Percentiles rank a stretch among this genome's conserved stretches.
Conservation (phyloP, 768 basidiomycete genomes). For the Mycena sanguinolenta region DNA sequence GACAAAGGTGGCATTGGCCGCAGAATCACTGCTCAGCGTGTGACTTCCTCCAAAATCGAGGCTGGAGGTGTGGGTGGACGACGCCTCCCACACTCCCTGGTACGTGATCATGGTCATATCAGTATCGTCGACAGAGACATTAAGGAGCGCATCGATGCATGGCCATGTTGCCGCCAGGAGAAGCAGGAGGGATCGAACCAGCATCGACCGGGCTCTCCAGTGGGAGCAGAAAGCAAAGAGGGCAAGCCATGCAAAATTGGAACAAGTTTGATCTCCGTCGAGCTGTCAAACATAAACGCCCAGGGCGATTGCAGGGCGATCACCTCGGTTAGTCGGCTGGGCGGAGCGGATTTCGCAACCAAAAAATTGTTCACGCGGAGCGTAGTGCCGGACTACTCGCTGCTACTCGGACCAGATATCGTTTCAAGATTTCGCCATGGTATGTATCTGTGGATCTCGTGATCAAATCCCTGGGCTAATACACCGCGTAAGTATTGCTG, state of each 20-base stretch:
- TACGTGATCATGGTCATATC: conserved; percentile 7
- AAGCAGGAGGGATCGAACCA: background rate
- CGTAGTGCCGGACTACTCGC: too few relatives aligned
- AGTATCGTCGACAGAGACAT: conserved; percentile 33
- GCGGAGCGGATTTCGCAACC: too few relatives aligned
- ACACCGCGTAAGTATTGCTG: too few relatives aligned
- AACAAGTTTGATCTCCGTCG: background rate
- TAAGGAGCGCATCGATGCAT: conserved; percentile 17
- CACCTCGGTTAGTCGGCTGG: too few relatives aligned
- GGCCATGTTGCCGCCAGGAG: background rate
- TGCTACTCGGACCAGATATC: too few relatives aligned
- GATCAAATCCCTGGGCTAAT: too few relatives aligned
- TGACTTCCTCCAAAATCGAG: conserved; percentile 51
- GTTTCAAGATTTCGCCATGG: too few relatives aligned
- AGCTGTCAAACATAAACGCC: background rate
- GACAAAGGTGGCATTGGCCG: conserved; percentile 54
- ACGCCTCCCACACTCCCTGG: conserved; percentile 25
- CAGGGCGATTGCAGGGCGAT: background rate
- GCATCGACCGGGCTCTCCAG: conserved; percentile 5
- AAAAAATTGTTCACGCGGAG: too few relatives aligned
- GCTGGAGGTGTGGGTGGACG: conserved; percentile 28
- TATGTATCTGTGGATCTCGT: too few relatives aligned
- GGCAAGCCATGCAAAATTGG: background rate
- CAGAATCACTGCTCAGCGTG: conserved; percentile 40
- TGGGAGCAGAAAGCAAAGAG: background rate